These are phyloP conservation scores for Colletotrichum sp. DNA, from an alignment of 2,329 filamentous ascomycete species.

Conservation along the genomic window DNA sequence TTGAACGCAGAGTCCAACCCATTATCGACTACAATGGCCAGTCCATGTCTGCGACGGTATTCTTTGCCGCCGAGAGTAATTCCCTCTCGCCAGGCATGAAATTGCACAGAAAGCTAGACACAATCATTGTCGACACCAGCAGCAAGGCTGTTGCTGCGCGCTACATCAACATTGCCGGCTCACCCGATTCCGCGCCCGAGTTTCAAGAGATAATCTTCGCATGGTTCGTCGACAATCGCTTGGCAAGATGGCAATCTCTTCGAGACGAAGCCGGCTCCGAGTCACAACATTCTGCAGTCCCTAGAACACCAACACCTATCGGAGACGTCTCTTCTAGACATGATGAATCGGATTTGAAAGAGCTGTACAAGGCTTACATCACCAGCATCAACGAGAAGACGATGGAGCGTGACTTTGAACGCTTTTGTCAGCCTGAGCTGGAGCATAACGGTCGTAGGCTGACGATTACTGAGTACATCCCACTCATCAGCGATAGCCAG, in stretches of 20 bases:
- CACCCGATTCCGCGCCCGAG: not conserved
- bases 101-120: not conserved
- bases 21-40: not conserved
- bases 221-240: not conserved
- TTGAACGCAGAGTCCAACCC: not conserved
- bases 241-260: not conserved
- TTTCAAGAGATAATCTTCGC: not conserved
- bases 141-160: not conserved
- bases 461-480: conserved; percentile 28
- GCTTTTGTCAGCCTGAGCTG: conserved; percentile 30
- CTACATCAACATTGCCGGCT: not conserved
- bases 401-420: conserved; percentile 26
- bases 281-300: not conserved
- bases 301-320: not conserved
- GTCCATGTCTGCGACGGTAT: not conserved
- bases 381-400: conserved; percentile 34
- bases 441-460: conserved; percentile 32
- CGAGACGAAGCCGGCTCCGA: not conserved
- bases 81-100: not conserved
- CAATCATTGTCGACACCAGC: not conserved
- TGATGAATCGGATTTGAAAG: not conserved
- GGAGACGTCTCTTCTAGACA: not conserved
- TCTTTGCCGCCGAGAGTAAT: not conserved
- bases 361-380: conserved; percentile 33
- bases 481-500: conserved; percentile 33